Evolutionary conservation across 768 basidiomycete genomes (phyloP).

Genomic region (Pleurotus salmoneostramineus): DNA sequence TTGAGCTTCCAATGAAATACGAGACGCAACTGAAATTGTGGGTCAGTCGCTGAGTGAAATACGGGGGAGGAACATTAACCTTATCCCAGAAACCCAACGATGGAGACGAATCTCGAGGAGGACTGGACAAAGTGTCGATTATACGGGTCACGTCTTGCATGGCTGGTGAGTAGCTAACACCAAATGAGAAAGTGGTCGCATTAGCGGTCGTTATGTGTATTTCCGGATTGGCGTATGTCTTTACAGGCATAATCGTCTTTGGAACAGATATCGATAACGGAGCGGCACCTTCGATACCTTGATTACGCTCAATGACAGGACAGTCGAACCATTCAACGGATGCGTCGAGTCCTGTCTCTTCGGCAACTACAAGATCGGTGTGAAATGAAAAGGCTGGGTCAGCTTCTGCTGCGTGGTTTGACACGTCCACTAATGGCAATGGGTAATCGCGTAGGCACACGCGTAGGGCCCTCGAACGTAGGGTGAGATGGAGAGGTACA

Average conservation of each 20-base stretch:
- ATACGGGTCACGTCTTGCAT: conserved; percentile 85
- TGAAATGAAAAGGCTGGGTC: conserved; percentile 58
- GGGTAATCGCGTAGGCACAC: conserved; percentile 84
- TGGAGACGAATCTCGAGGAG: conserved; percentile 79
- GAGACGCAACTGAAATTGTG: conserved; percentile 52
- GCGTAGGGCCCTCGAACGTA: conserved; percentile 57
- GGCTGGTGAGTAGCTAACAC: conserved; percentile 80
- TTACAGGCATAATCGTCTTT: conserved; percentile 94
- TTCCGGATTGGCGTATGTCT: conserved; percentile 79
- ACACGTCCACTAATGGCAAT: conserved; percentile 76
- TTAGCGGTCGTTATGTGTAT: conserved; percentile 62
- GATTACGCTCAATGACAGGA: conserved; percentile 52
- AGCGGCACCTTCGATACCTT: conserved; percentile 45
- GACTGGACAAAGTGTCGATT: conserved; percentile 74
- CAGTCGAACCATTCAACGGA: conserved; percentile 75
- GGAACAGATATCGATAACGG: conserved; percentile 65
- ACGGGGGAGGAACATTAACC: conserved; percentile 28
- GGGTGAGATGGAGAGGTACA: conserved; percentile 75
- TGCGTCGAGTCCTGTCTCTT: conserved; percentile 70
- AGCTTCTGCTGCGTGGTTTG: conserved; percentile 34
- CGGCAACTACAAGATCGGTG: conserved; percentile 79
- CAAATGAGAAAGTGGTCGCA: conserved; percentile 82
- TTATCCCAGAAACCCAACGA: conserved; percentile 95
- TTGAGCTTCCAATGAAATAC: conserved; percentile 81
- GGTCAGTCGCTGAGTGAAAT: not conserved